phyloP scores from a whole-genome alignment of 257 asterid genomes.

The Apocynum venetum region DNA sequence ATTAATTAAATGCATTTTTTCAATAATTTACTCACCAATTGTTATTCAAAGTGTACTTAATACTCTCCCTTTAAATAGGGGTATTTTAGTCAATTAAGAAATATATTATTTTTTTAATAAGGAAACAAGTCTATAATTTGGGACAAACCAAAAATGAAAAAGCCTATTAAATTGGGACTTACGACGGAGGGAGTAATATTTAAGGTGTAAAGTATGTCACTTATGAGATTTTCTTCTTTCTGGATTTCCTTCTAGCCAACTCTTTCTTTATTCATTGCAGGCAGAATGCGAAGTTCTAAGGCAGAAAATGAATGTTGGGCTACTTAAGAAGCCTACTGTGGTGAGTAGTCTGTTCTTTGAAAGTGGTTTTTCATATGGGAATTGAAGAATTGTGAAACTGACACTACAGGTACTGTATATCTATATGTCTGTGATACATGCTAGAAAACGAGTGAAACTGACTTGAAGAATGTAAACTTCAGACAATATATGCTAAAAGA shows the following conservation, averaged over 20 bases:
- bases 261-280: constrained; percentile 28
- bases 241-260: background rate
- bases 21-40: no score
- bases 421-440: background rate
- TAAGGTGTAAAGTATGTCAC: no score
- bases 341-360: constrained; percentile 22
- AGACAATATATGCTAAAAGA: background rate
- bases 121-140: no score
- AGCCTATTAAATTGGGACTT: no score
- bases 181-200: no score
- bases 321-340: constrained; percentile 57
- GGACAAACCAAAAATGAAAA: no score
- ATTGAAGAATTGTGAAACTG: background rate
- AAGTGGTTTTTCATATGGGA: background rate
- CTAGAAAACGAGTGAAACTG: background rate
- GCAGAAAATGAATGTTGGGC: constrained; percentile 42
- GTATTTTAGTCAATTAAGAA: no score
- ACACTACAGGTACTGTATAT: background rate
- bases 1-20: no score
- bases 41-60: no score
- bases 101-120: no score
- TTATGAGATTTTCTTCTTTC: no score
- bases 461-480: background rate
- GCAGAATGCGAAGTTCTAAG: constrained; percentile 55
- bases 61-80: no score